Percentiles rank a stretch among this genome's conserved stretches.
Evolutionary conservation across 2,329 filamentous ascomycete species (phyloP).

Genomic region (Waltergamsia citrina): DNA sequence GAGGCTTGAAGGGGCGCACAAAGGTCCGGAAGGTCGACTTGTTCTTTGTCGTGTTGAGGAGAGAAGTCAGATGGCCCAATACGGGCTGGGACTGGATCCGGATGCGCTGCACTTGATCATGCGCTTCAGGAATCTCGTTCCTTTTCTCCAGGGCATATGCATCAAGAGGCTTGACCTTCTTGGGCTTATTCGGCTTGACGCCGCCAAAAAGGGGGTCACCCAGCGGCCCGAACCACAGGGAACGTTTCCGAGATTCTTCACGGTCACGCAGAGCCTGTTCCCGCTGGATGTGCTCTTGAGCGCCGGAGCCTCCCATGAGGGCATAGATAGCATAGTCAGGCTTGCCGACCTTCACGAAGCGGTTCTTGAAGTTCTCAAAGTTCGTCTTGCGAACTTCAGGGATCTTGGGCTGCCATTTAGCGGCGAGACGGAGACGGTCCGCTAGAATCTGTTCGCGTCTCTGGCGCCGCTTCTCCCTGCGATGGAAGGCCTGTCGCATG

Average conservation of each 20-base stretch:
- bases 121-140: conserved; percentile 11
- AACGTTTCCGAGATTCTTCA: conserved; percentile 22
- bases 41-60: conserved; percentile 24
- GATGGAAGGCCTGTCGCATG: no score
- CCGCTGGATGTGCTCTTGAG: conserved; percentile 26
- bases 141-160: conserved; percentile 11
- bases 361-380: conserved; percentile 34
- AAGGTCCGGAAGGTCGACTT: conserved; percentile 27
- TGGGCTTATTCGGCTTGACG: conserved; percentile 7
- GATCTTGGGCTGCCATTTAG: conserved; percentile 31
- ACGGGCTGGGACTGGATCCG: conserved; percentile 30
- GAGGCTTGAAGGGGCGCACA: conserved; percentile 27
- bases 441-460: conserved; percentile 24
- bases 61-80: conserved; percentile 24
- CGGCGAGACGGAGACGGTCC: conserved; percentile 20
- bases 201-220: conserved; percentile 1
- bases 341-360: conserved; percentile 22
- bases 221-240: conserved; percentile 14
- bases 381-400: conserved; percentile 28
- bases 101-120: conserved; percentile 21
- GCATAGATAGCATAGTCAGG: conserved; percentile 29
- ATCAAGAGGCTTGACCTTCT: conserved; percentile 8
- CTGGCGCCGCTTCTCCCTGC: conserved; percentile 25
- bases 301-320: conserved; percentile 20
- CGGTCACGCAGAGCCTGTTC: conserved; percentile 24